Evolutionary conservation across 2,329 filamentous ascomycete species (phyloP).

Genomic region (Sphaceloma murrayae): DNA sequence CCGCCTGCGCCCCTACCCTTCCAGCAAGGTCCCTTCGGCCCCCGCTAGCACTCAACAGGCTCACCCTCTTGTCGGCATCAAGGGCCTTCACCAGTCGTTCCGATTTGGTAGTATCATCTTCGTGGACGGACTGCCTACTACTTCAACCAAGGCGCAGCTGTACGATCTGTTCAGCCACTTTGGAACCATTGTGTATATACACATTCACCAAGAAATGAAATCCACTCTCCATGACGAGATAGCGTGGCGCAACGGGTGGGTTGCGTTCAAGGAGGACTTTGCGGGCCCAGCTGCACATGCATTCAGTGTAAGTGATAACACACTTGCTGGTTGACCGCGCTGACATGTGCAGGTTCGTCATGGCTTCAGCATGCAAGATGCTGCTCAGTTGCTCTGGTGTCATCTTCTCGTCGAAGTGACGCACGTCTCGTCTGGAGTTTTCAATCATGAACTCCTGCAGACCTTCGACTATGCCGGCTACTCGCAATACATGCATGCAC

Average conservation of each 20-base stretch:
- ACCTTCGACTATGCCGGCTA: neutral
- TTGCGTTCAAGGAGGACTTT: constrained; percentile 4
- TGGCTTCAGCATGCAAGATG: constrained; percentile 5
- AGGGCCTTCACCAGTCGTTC: neutral
- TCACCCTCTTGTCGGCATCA: neutral
- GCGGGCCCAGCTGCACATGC: constrained; percentile 7
- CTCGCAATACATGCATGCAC: constrained; percentile 1
- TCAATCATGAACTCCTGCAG: neutral
- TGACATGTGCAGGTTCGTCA: constrained; percentile 2
- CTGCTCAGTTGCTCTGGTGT: constrained; percentile 3
- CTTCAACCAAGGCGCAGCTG: constrained; percentile 3
- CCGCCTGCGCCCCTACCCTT: constrained; percentile 1
- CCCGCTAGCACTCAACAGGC: neutral
- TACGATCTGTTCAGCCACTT: constrained; percentile 11
- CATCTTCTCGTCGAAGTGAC: neutral
- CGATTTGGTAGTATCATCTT: constrained; percentile 16
- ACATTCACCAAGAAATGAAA: constrained; percentile 3
- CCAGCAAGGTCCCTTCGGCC: neutral
- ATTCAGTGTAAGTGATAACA: constrained; percentile 1
- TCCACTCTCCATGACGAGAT: neutral
- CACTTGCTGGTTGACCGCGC: neutral
- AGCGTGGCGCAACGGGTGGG: neutral
- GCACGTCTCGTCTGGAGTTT: neutral
- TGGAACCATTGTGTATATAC: constrained; percentile 11
- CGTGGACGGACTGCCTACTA: constrained; percentile 15